Base-by-base conservation (phyloP, 495 filamentous ascomycete genomes). In the Penicillium malachiteum region DNA sequence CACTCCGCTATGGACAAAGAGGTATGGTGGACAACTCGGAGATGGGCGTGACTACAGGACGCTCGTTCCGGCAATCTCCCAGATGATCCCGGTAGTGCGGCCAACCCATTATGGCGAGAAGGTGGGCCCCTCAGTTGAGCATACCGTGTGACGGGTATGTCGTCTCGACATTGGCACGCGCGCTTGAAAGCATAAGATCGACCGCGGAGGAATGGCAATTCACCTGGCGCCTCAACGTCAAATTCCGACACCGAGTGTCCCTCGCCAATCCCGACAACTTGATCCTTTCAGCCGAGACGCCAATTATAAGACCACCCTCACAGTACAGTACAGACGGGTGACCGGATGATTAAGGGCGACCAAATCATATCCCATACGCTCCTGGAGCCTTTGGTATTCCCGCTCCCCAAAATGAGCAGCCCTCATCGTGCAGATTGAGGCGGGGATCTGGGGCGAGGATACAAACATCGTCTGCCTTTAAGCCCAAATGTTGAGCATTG, bases 81-180 rank as follows among this genome's bases (percentile, higher is more conserved):
- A 48, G 46, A 48, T 48, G 30, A 12, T 35, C 32, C 33, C 5
- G 31, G 31, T 35, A 48, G 46, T 17, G 46, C 46, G 46, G 31
- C 46, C 46, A 48, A 48, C 46, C 46, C 16, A 48, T 3, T 37
- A 34, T 48, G n/a, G n/a, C 32, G 46, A 48, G 31, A 34, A 48
- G 46, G 35, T 17, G 30, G 46, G 46, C 46, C 31, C 46, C 46
- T 21, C 16, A 34, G 46, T 48, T 35, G 14, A 48, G 46, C n/a
- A 48, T 48, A 34, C 46, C 31, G 13, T 48, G 46, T 48, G 46
- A 48, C n/a, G 46, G 13, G 32, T 48, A 10, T 18, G 21, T 17
- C 42, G 16, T 17, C 46, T 48, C 16, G 46, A 48, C 8, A 48
- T 30, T 48, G 16, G 31, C 16, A 48, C 33, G 14, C 46, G 46